phyloP scores from a whole-genome alignment of 768 basidiomycete genomes.

The Hygrocybe coccinea region DNA sequence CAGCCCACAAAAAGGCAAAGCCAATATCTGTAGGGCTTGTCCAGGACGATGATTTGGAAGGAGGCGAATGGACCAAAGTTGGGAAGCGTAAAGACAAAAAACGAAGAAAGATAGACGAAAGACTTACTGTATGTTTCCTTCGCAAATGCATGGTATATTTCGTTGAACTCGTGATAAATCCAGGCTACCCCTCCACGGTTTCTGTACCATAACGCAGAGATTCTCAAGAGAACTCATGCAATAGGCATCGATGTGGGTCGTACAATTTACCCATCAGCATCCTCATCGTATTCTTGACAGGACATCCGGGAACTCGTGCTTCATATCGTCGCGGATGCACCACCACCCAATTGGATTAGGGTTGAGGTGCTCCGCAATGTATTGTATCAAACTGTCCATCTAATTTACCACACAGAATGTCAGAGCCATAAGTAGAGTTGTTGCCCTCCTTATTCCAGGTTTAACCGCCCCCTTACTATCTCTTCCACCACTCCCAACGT shows the following conservation, averaged over 20 bases:
- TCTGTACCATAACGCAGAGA: conserved; percentile 77
- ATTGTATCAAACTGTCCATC: background rate
- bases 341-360: conserved; percentile 82
- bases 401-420: conserved; percentile 51
- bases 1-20: conserved; percentile 39
- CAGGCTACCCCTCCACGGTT: conserved; percentile 48
- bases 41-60: conserved; percentile 16
- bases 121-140: conserved; percentile 49
- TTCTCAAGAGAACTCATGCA: conserved; percentile 64
- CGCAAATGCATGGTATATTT: background rate
- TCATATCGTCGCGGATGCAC: conserved; percentile 75
- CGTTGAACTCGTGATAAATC: conserved; percentile 3
- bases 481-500: conserved; percentile 66
- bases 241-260: conserved; percentile 73
- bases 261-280: background rate
- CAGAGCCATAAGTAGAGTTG: conserved; percentile 68
- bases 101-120: conserved; percentile 50
- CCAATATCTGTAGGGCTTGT: conserved; percentile 11
- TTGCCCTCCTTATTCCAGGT: conserved; percentile 81
- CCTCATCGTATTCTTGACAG: conserved; percentile 35
- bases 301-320: conserved; percentile 84
- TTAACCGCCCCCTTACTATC: conserved; percentile 69
- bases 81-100: conserved; percentile 73
- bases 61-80: conserved; percentile 60
- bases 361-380: conserved; percentile 55